Conservation (phyloP, 208 protist genomes). For the Leishmania tarentolae region DNA sequence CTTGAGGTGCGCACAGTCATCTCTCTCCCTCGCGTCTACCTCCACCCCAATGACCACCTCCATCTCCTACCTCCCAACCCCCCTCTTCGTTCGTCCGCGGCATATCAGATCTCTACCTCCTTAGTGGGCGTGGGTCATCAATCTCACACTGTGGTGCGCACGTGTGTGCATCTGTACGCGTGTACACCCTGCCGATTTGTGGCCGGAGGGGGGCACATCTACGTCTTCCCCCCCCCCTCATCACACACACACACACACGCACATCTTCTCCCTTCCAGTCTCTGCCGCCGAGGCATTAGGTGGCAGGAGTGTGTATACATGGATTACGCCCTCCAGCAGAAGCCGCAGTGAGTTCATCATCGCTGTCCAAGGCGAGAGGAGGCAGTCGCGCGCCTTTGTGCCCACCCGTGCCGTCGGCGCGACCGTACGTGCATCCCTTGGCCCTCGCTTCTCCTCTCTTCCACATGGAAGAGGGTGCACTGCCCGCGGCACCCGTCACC, state of each 20-base stretch:
- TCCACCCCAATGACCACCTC: no score
- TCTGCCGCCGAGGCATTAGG: background rate
- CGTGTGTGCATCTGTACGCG: background rate
- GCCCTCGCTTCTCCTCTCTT: background rate
- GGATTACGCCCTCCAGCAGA: background rate
- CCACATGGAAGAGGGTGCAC: background rate
- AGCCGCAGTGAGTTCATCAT: background rate
- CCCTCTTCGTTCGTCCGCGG: background rate
- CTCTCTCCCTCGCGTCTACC: no score
- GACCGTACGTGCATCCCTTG: background rate
- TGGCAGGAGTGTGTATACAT: background rate
- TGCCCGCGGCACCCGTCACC: background rate
- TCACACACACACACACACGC: background rate
- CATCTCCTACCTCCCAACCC: background rate
- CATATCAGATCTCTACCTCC: background rate
- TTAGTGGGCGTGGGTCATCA: background rate
- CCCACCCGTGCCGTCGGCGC: background rate
- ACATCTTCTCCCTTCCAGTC: background rate
- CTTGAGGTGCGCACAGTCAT: background rate
- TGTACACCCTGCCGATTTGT: background rate
- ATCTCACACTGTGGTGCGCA: background rate
- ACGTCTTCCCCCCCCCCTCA: background rate
- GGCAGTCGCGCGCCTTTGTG: background rate
- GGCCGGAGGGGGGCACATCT: background rate
- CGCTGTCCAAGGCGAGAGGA: background rate